phyloP scores from a whole-genome alignment of 1,284 basidiomycete species.

The Laetiporus sulphureus region DNA sequence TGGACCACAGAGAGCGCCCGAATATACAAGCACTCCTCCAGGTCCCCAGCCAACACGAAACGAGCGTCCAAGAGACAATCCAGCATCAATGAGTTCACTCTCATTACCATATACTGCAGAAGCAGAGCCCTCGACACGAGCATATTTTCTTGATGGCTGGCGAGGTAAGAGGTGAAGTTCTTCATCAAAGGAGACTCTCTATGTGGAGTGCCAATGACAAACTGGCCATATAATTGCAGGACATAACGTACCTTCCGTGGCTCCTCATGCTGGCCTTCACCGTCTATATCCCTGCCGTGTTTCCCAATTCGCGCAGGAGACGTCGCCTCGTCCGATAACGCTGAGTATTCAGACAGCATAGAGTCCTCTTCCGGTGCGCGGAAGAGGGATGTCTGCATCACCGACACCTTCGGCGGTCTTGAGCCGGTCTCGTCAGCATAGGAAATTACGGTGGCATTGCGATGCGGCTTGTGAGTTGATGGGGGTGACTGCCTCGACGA shows the following conservation, averaged over 20 bases:
- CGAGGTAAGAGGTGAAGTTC: slow-evolving; percentile 57
- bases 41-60: slow-evolving; percentile 93
- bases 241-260: slow-evolving; percentile 48
- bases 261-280: slow-evolving; percentile 56
- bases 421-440: slow-evolving; percentile 69
- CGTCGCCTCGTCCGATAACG: too few species aligned
- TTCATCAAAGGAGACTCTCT: slow-evolving; percentile 76
- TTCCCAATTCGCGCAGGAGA: too few species aligned
- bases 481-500: too few species aligned
- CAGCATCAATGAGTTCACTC: slow-evolving; percentile 70
- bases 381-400: slow-evolving; percentile 90
- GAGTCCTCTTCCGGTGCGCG: slow-evolving; percentile 64
- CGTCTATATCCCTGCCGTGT: slow-evolving; percentile 72
- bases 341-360: too few species aligned
- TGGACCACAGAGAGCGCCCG: slow-evolving; percentile 65
- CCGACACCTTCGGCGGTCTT: slow-evolving; percentile 79
- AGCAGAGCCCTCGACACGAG: slow-evolving; percentile 56
- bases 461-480: too few species aligned
- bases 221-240: neutral
- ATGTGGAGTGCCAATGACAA: slow-evolving; percentile 1
- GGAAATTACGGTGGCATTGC: slow-evolving; percentile 40
- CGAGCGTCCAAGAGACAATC: slow-evolving; percentile 80
- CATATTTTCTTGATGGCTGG: slow-evolving; percentile 66
- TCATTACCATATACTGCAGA: slow-evolving; percentile 64
- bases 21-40: slow-evolving; percentile 69